These are phyloP conservation scores for Corchorus olitorius DNA, from an alignment of 345 rosid genomes.

Conservation along the genomic window DNA sequence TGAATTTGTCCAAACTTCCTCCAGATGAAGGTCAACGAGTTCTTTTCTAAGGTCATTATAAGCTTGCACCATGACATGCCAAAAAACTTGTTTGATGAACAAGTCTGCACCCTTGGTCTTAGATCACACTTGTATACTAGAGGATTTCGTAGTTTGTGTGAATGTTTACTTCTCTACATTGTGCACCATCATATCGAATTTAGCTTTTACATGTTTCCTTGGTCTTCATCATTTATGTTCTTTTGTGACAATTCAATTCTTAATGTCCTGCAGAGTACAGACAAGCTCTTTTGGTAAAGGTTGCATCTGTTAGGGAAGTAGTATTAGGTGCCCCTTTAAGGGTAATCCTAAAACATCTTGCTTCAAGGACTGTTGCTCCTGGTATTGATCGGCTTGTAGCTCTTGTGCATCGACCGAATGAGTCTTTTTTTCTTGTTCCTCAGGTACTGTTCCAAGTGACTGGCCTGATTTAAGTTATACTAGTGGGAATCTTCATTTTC, in stretches of 20 bases:
- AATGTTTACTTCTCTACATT: not conserved
- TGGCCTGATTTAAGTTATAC: not conserved
- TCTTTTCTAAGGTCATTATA: conserved; percentile 53
- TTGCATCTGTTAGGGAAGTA: conserved; percentile 91
- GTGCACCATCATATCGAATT: not conserved
- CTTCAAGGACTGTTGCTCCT: conserved; percentile 69
- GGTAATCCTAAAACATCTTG: conserved; percentile 67
- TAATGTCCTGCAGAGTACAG: conserved; percentile 51
- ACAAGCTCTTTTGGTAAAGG: conserved; percentile 58
- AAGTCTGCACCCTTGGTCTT: not conserved
- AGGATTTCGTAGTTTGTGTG: not conserved
- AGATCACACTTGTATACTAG: not conserved
- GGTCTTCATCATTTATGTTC: not conserved
- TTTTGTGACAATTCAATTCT: conserved; percentile 22
- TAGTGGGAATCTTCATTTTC: not conserved
- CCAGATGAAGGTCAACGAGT: conserved; percentile 78
- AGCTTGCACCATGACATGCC: conserved; percentile 31
- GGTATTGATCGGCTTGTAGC: conserved; percentile 63
- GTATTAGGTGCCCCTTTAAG: conserved; percentile 92
- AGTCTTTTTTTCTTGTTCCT: conserved; percentile 84
- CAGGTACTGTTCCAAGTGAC: conserved; percentile 45
- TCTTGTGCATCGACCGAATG: conserved; percentile 89
- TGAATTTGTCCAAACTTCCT: conserved; percentile 85
- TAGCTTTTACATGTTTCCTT: conserved; percentile 7
- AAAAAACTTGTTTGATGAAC: not conserved